Conservation (phyloP, 805 yeast species). For the Starmerella ratchasimensis region DNA sequence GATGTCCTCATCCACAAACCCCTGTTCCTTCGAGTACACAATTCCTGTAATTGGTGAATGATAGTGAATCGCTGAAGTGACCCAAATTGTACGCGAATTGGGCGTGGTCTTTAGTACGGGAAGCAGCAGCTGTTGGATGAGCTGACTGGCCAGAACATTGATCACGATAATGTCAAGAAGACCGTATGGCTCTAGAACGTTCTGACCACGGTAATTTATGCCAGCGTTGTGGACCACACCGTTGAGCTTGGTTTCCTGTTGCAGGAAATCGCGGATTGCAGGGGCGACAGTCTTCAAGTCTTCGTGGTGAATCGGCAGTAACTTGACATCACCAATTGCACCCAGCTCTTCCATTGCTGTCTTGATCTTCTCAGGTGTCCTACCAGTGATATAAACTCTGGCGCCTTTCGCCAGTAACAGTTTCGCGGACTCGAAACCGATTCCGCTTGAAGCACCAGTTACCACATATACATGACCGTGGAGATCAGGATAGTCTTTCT, state of each 20-base stretch:
- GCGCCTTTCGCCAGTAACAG: conserved; percentile 25
- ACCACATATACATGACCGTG: conserved; percentile 26
- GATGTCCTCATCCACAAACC: conserved; percentile 12
- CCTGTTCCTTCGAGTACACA: conserved; percentile 27
- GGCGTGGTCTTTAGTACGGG: conserved; percentile 30
- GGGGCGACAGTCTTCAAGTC: conserved; percentile 33
- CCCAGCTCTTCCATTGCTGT: conserved; percentile 24
- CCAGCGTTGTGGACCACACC: conserved; percentile 31
- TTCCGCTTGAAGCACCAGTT: conserved; percentile 22
- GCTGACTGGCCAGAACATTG: conserved; percentile 35
- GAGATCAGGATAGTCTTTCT: conserved; percentile 24
- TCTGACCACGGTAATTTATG: conserved; percentile 17
- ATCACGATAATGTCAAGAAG: conserved; percentile 31
- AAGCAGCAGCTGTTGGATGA: conserved; percentile 27
- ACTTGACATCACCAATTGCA: conserved; percentile 10
- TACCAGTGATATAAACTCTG: conserved; percentile 29
- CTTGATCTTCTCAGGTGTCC: conserved; percentile 28
- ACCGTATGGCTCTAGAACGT: conserved; percentile 6
- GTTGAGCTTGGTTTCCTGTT: conserved; percentile 24
- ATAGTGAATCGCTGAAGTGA: conserved; percentile 32
- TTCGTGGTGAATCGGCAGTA: conserved; percentile 19
- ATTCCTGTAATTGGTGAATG: conserved; percentile 27
- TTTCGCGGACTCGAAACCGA: conserved; percentile 19
- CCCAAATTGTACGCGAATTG: conserved; percentile 32
- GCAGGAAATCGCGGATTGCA: conserved; percentile 26